Evolutionary conservation across 108 stramenopile species (phyloP).

Genomic region (Discostella pseudostelligera): DNA sequence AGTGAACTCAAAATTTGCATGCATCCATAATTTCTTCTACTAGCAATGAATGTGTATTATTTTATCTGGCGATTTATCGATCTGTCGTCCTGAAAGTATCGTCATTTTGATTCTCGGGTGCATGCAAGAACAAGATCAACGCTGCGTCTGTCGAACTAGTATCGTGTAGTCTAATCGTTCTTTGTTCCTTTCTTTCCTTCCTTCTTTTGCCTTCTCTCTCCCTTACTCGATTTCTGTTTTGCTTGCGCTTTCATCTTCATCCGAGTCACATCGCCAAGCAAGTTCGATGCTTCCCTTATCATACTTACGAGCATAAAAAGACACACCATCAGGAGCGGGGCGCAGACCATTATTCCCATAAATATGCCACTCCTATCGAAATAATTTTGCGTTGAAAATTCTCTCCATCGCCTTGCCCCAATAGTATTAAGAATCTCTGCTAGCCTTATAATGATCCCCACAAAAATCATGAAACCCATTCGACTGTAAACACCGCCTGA

Average conservation of each 20-base stretch:
- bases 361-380: slow-evolving; percentile 88
- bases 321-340: slow-evolving; percentile 70
- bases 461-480: slow-evolving; percentile 62
- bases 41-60: too few species aligned
- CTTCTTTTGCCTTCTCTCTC: slow-evolving; percentile 20
- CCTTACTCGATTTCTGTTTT: slow-evolving; percentile 33
- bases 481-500: slow-evolving; percentile 43
- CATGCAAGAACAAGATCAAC: too few species aligned
- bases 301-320: slow-evolving; percentile 74
- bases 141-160: too few species aligned
- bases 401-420: slow-evolving; percentile 64
- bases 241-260: slow-evolving; percentile 56
- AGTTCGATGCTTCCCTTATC: slow-evolving; percentile 63
- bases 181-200: slow-evolving; percentile 27
- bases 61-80: too few species aligned
- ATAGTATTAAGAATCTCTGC: slow-evolving; percentile 70
- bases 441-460: slow-evolving; percentile 60
- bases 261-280: slow-evolving; percentile 73
- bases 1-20: too few species aligned
- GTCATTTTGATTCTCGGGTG: too few species aligned
- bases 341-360: slow-evolving; percentile 79
- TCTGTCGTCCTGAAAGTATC: too few species aligned
- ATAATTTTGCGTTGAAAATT: slow-evolving; percentile 88
- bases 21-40: too few species aligned
- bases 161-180: slow-evolving; percentile 20